Evolutionary conservation across 2,329 filamentous ascomycete genomes (phyloP), one percentile per base, ranked within the genome.

Genomic region (Plenodomus biglobosus): DNA sequence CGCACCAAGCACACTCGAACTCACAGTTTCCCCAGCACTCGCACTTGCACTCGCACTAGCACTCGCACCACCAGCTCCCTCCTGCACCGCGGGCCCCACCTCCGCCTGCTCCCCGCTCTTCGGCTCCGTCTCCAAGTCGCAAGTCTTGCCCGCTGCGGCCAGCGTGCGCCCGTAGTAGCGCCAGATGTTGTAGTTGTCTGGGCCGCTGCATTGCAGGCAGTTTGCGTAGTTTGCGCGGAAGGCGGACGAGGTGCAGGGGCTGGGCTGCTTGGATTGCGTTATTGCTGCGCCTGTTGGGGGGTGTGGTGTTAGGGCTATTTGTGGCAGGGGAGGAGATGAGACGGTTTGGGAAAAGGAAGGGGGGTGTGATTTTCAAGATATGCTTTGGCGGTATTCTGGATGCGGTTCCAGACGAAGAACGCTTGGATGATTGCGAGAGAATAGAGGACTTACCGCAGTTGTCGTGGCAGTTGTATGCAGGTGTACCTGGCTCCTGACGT

Each of bases 391-490:
- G n/a, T n/a, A n/a, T n/a, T n/a, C n/a, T n/a, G n/a, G n/a, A n/a
- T n/a, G n/a, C n/a, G n/a, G n/a, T n/a, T n/a, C n/a, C n/a, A n/a
- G n/a, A n/a, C n/a, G n/a, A n/a, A n/a, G n/a, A n/a, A n/a, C n/a
- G n/a, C n/a, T n/a, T n/a, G n/a, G n/a, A n/a, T n/a, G n/a, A n/a
- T n/a, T n/a, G n/a, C n/a, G n/a, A n/a, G 8, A 20, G 16, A 18
- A 37, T 5, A 18, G 8, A 4, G 3, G 19, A 37, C 74, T 50
- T 66, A 79, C 78, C 78, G 66, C 78, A 80, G 62, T 75, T 75
- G 55, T 75, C 72, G 54, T 80, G 78, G 64, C 79, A 81, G 36
- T 78, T 66, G 58, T 75, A 79, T 6, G 66, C 52, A 4, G 76
- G 70, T 4, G 72, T 73, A 5, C 76, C 76, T 11, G 75, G 74